Conservation (phyloP, 352 stramenopile genomes). For the Pythium brachiatum region DNA sequence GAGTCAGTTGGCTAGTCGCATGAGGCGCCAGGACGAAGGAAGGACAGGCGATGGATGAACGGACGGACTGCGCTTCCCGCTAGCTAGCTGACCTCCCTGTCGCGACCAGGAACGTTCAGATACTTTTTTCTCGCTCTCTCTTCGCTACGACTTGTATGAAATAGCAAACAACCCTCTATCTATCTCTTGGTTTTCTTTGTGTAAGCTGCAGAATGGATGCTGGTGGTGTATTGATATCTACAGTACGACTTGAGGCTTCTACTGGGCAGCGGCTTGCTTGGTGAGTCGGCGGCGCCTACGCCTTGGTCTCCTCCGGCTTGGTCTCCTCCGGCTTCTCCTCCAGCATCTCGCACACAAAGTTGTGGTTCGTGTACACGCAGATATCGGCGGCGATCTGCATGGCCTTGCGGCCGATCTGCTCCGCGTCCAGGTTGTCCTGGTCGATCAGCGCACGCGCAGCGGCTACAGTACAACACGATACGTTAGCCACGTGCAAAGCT, state of each 20-base stretch:
- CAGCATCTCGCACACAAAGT: conserved; percentile 93
- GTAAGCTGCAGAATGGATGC: too few relatives aligned
- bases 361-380: conserved; percentile 99
- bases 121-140: conserved; percentile 9
- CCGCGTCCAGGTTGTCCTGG: conserved; percentile 89
- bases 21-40: conserved; percentile 8
- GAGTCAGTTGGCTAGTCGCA: conserved; percentile 12
- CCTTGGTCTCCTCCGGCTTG: too few relatives aligned
- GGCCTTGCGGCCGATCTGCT: conserved; percentile 91
- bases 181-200: conserved; percentile 16
- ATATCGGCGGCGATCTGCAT: conserved; percentile 98
- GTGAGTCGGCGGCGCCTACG: conserved; percentile 16
- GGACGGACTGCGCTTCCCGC: not conserved
- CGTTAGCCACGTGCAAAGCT: too few relatives aligned
- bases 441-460: conserved; percentile 95
- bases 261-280: conserved; percentile 15
- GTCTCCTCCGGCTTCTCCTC: conserved; percentile 54
- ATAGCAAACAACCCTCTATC: conserved; percentile 30
- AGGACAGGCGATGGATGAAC: not conserved
- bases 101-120: conserved; percentile 7
- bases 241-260: too few relatives aligned
- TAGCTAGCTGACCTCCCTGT: not conserved
- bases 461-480: conserved; percentile 53
- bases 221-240: too few relatives aligned
- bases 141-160: conserved; percentile 30